phyloP scores from a whole-genome alignment of 2,329 filamentous ascomycete genomes.

The Fusarium succisae region DNA sequence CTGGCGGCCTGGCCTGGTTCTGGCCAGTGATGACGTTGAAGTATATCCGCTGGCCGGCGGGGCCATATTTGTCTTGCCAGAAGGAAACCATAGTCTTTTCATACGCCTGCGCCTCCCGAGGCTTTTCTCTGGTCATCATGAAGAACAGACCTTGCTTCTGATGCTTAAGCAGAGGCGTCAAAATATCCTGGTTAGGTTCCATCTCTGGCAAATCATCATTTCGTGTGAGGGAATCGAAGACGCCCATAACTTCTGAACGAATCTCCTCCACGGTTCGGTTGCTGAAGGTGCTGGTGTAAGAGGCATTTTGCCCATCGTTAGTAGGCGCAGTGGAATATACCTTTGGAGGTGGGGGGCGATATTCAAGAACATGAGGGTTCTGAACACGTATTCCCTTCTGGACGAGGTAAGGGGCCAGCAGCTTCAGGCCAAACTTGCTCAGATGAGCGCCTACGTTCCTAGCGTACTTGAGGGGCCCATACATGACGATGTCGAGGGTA shows the following conservation, averaged over 20 bases:
- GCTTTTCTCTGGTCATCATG: slow-evolving; percentile 81
- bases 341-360: slow-evolving; percentile 52
- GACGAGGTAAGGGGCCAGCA: slow-evolving; percentile 72
- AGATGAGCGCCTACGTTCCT: slow-evolving; percentile 74
- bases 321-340: slow-evolving; percentile 40
- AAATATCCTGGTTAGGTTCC: slow-evolving; percentile 70
- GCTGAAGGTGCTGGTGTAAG: slow-evolving; percentile 45
- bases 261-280: slow-evolving; percentile 84
- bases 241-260: slow-evolving; percentile 81
- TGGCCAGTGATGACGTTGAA: slow-evolving; percentile 88
- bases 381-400: slow-evolving; percentile 75
- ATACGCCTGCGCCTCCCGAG: slow-evolving; percentile 64
- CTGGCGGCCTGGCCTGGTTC: slow-evolving; percentile 66
- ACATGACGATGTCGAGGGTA: slow-evolving; percentile 78
- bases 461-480: slow-evolving; percentile 75
- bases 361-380: slow-evolving; percentile 76
- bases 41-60: slow-evolving; percentile 67
- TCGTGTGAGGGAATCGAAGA: slow-evolving; percentile 86
- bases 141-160: slow-evolving; percentile 92
- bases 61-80: slow-evolving; percentile 72
- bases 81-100: slow-evolving; percentile 75
- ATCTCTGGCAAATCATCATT: slow-evolving; percentile 79
- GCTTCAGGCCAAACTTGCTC: slow-evolving; percentile 68
- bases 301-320: slow-evolving; percentile 41
- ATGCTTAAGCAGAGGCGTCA: slow-evolving; percentile 78